Conservation (phyloP, 805 yeast genomes). For the Ascoidea tarda region DNA sequence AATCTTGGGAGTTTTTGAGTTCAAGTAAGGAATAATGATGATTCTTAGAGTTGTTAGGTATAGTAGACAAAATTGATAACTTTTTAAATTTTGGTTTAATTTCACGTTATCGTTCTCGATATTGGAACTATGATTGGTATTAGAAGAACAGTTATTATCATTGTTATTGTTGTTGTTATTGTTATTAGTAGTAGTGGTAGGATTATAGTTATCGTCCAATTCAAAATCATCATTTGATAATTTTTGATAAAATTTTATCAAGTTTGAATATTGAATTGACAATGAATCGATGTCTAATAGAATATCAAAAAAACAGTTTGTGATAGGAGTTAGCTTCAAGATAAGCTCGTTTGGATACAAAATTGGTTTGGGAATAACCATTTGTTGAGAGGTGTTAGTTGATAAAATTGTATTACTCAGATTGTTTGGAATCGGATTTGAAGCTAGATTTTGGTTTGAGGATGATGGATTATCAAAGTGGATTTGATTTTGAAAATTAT, state of each 20-base stretch:
- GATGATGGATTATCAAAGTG: too few species aligned
- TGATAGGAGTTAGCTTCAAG: conserved; percentile 9
- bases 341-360: conserved; percentile 9
- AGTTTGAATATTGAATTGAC: conserved; percentile 1
- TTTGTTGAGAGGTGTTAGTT: too few species aligned
- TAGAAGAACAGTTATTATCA: background rate
- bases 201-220: background rate
- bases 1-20: conserved; percentile 3
- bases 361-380: conserved; percentile 9
- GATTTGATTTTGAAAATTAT: too few species aligned
- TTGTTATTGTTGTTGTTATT: too few species aligned
- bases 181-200: too few species aligned
- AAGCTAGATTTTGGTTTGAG: too few species aligned
- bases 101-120: background rate
- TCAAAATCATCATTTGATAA: background rate
- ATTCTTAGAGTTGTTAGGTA: conserved; percentile 8
- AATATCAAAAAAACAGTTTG: conserved; percentile 2
- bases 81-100: background rate
- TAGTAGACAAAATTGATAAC: conserved; percentile 9
- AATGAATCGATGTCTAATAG: background rate
- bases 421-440: too few species aligned
- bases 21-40: conserved; percentile 6
- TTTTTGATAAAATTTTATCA: conserved; percentile 2
- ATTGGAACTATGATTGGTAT: background rate
- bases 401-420: too few species aligned